Percentiles rank a stretch among this genome's conserved stretches.
Conservation (phyloP, 768 basidiomycete species). For the Xerocomellus intermedius region DNA sequence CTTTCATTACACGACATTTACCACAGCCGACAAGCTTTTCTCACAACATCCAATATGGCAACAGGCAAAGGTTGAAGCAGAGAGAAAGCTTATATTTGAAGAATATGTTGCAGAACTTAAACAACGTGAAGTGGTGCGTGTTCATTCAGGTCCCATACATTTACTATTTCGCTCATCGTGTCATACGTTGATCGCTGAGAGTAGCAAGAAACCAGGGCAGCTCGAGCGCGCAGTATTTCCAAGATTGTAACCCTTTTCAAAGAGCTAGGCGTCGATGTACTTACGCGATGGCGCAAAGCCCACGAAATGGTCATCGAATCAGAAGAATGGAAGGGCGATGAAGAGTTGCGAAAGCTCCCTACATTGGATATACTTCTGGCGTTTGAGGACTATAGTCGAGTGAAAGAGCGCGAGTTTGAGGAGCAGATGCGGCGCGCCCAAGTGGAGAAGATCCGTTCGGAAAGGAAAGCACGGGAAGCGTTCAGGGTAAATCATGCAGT, state of each 20-base stretch:
- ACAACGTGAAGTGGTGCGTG: conserved; percentile 82
- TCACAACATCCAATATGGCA: conserved; percentile 89
- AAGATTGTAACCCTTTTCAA: conserved; percentile 87
- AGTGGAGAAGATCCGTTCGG: conserved; percentile 80
- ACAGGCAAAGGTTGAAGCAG: conserved; percentile 79
- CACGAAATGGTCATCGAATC: conserved; percentile 74
- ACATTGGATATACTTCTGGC: conserved; percentile 89
- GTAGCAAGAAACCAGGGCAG: conserved; percentile 77
- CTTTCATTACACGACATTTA: conserved; percentile 88
- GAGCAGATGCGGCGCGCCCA: conserved; percentile 77
- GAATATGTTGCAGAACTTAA: conserved; percentile 88
- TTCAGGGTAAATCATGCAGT: conserved; percentile 61
- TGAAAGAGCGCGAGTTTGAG: conserved; percentile 88
- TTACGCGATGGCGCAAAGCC: conserved; percentile 91
- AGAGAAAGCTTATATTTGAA: conserved; percentile 85
- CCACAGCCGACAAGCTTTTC: conserved; percentile 85
- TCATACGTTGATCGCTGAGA: conserved; percentile 1
- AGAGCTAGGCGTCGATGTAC: conserved; percentile 82
- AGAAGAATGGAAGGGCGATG: conserved; percentile 73
- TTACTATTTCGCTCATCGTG: conserved; percentile 4
- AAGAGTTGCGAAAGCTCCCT: conserved; percentile 78
- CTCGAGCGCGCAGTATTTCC: conserved; percentile 74
- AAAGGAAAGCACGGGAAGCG: conserved; percentile 87
- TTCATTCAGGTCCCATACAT: not conserved
- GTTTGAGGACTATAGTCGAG: conserved; percentile 91